Base-by-base conservation (phyloP, 2,329 filamentous ascomycete genomes). In the Bipolaris oryzae region DNA sequence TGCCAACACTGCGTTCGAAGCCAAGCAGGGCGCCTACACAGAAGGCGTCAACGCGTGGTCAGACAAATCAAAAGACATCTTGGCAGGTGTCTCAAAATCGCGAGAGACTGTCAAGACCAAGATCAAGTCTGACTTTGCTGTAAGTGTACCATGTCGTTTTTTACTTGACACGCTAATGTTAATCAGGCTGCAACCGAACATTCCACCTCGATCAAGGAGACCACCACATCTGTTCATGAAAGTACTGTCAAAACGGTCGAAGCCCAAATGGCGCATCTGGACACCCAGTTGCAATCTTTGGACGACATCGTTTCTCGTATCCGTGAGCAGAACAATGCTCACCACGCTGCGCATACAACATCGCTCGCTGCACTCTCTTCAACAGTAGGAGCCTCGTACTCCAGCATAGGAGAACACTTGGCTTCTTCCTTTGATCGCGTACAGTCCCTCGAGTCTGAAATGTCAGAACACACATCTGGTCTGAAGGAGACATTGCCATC, bases 211-310 rank as follows among this genome's bases (percentile, higher is more conserved):
- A 94, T 99, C 66, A 91, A 94, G 66, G 84, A 85, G 7, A 90
- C 90, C 0, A 93, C 94, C 0, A 89, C 90, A 66, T 91, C 91
- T 2, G 92, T 98, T 1, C 93, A 99, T 65, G 89, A 90, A 33
- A 90, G 96, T 77, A 97, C 94, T 0, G 87, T 96, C 28, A 88
- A 89, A 6, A 94, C 96, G 55, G 93, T 98, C 11, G 90, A 94
- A 69, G 88, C 90, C 55, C 95, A 99, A 77, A 90, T 96, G 79
- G 84, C 85, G 53, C 91, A 96, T 64, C 89, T 99, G 71, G 89
- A 90, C 58, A 84, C 83, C n/a, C 92, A 98, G 76, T 93, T 99
- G 85, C 86, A 88, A 54, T 90, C 91, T 1, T 84, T 99, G 7
- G 94, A 98, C 69, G 91, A 94, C 63, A 96, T 97, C 67, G 92